Evolutionary conservation across 345 rosid species (phyloP).

Genomic region (Rhizophora mangle): DNA sequence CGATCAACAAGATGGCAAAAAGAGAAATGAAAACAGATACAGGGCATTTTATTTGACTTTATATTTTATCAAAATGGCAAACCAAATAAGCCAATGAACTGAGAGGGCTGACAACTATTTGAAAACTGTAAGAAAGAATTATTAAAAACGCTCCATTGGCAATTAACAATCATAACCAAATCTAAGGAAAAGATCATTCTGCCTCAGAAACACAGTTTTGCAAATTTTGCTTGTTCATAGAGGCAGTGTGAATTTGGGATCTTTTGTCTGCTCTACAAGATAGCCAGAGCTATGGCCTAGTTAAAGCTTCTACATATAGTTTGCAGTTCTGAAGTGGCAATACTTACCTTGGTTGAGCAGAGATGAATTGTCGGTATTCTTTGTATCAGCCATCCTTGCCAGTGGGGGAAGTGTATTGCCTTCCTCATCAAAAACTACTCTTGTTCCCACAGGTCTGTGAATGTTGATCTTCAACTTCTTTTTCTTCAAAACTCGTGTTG

Average conservation of each 20-base stretch:
- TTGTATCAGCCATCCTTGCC: slow-evolving; percentile 64
- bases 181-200: background rate
- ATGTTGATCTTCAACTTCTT: slow-evolving; percentile 83
- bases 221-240: too few relatives aligned
- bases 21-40: too few relatives aligned
- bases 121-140: too few relatives aligned
- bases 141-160: too few relatives aligned
- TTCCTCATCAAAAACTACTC: slow-evolving; percentile 80
- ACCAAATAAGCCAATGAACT: too few relatives aligned
- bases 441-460: slow-evolving; percentile 72
- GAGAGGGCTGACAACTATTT: too few relatives aligned
- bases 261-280: too few relatives aligned
- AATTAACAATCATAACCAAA: too few relatives aligned
- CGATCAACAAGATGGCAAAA: background rate
- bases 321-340: background rate
- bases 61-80: too few relatives aligned
- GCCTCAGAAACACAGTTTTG: background rate
- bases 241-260: too few relatives aligned
- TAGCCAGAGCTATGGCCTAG: background rate
- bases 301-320: background rate
- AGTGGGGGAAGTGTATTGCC: slow-evolving; percentile 79
- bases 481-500: slow-evolving; percentile 67
- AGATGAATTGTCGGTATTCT: slow-evolving; percentile 28
- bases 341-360: slow-evolving; percentile 66
- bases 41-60: too few relatives aligned